phyloP scores from a whole-genome alignment of 2,329 filamentous ascomycete species.

The Penicillium psychrosexuale region DNA sequence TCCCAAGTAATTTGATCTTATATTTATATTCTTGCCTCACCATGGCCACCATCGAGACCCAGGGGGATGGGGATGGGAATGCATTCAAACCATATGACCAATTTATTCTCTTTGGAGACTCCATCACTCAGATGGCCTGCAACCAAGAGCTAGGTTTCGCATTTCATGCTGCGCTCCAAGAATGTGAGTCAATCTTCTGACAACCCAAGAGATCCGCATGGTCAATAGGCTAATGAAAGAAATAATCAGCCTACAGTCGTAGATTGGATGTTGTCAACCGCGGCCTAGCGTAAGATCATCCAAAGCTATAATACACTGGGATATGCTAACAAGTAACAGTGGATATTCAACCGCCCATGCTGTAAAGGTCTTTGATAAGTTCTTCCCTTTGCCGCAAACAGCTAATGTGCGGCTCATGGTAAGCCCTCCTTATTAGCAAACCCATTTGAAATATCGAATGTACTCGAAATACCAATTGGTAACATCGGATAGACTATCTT shows the following conservation, averaged over 20 bases:
- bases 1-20: background rate
- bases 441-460: background rate
- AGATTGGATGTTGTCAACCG: constrained; percentile 83
- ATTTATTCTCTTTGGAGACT: constrained; percentile 84
- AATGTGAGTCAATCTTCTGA: constrained; percentile 50
- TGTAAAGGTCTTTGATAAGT: constrained; percentile 63
- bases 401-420: constrained; percentile 48
- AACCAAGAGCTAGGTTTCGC: constrained; percentile 65
- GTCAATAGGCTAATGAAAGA: constrained; percentile 10
- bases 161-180: constrained; percentile 68
- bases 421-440: constrained; percentile 4
- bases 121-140: constrained; percentile 70
- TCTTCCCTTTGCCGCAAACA: constrained; percentile 65
- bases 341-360: constrained; percentile 82
- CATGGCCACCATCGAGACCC: background rate
- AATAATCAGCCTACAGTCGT: constrained; percentile 64
- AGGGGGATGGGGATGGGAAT: background rate
- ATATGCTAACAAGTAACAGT: constrained; percentile 32
- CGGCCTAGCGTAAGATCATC: constrained; percentile 60
- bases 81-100: constrained; percentile 59
- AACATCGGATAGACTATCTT: constrained; percentile 61
- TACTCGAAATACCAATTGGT: background rate
- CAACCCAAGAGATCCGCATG: background rate
- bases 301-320: constrained; percentile 3
- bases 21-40: background rate